Evolutionary conservation across 2,329 filamentous ascomycete species (phyloP).

Genomic region (Colletotrichum tropicale): DNA sequence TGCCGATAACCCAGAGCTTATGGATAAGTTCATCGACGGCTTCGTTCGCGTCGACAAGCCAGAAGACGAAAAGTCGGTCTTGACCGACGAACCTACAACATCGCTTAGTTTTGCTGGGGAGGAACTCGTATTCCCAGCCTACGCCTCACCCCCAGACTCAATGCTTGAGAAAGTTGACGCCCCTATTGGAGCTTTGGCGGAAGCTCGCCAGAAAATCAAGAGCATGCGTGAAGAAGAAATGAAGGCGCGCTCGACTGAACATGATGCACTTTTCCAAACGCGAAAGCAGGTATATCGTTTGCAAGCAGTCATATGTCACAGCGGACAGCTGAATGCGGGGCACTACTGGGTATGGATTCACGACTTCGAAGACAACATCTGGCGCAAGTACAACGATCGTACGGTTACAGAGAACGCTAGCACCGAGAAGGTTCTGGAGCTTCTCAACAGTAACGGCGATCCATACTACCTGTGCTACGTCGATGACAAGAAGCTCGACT

Average conservation of each 20-base stretch:
- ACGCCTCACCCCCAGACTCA: neutral
- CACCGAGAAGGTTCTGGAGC: constrained; percentile 70
- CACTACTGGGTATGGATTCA: constrained; percentile 98
- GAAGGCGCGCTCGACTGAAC: constrained; percentile 27
- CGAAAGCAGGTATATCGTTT: constrained; percentile 76
- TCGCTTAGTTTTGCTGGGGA: constrained; percentile 13
- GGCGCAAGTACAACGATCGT: constrained; percentile 95
- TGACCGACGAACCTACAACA: neutral
- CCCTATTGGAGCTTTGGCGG: neutral
- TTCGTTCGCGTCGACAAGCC: constrained; percentile 1
- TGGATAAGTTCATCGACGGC: constrained; percentile 1
- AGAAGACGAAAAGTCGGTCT: neutral
- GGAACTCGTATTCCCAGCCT: neutral
- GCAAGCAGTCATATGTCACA: constrained; percentile 93
- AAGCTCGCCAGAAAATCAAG: constrained; percentile 27
- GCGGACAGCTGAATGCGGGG: constrained; percentile 73
- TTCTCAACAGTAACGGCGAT: constrained; percentile 71
- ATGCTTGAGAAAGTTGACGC: neutral
- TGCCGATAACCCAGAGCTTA: constrained; percentile 3
- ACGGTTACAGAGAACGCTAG: constrained; percentile 73
- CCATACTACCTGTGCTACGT: constrained; percentile 87
- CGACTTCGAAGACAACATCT: constrained; percentile 78
- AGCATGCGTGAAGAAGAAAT: constrained; percentile 53
- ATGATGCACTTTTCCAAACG: constrained; percentile 63
- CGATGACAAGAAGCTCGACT: constrained; percentile 65